A percentile compares a stretch with the other conserved stretches of the same genome.
Conservation (phyloP, 2,329 filamentous ascomycete genomes). For the Colletotrichum gigasporum region DNA sequence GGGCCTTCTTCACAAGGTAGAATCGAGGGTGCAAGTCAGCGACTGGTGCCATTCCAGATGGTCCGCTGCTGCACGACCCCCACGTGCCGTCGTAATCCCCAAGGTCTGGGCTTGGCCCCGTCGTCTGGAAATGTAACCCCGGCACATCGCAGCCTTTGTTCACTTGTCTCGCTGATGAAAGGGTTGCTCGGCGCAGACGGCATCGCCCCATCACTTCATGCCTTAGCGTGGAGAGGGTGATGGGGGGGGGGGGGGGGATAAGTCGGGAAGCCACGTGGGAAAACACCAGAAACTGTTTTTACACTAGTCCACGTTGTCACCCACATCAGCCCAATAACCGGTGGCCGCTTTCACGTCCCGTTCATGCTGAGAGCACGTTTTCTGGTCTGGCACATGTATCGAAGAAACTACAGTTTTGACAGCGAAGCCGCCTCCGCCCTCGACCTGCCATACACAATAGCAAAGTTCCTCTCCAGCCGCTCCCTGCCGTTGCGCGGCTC, state of each 20-base stretch:
- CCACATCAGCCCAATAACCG: not conserved
- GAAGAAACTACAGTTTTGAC: slow-evolving; percentile 6
- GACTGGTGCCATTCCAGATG: too few relatives aligned
- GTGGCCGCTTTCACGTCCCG: too few relatives aligned
- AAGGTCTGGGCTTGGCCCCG: not conserved
- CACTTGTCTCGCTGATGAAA: too few relatives aligned
- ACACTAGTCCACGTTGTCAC: not conserved
- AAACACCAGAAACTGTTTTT: not conserved
- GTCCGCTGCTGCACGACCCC: too few relatives aligned
- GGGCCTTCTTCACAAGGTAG: too few relatives aligned
- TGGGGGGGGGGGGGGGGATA: too few relatives aligned
- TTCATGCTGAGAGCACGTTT: too few relatives aligned
- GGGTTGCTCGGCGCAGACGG: too few relatives aligned
- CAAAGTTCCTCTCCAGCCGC: slow-evolving; percentile 40
- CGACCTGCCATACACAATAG: slow-evolving; percentile 47
- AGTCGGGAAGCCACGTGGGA: not conserved
- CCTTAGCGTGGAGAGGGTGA: too few relatives aligned
- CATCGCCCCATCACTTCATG: too few relatives aligned
- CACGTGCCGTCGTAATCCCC: not conserved
- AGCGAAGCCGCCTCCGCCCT: not conserved
- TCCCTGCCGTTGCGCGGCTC: not conserved
- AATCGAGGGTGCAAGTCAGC: too few relatives aligned
- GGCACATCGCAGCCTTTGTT: not conserved
- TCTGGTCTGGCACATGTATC: too few relatives aligned
- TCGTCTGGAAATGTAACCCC: not conserved